A percentile compares a stretch with the other conserved stretches of the same genome.
These are phyloP conservation scores for Amoebophrya sp. DNA, from an alignment of 169 alveolate species.

Conservation along the genomic window DNA sequence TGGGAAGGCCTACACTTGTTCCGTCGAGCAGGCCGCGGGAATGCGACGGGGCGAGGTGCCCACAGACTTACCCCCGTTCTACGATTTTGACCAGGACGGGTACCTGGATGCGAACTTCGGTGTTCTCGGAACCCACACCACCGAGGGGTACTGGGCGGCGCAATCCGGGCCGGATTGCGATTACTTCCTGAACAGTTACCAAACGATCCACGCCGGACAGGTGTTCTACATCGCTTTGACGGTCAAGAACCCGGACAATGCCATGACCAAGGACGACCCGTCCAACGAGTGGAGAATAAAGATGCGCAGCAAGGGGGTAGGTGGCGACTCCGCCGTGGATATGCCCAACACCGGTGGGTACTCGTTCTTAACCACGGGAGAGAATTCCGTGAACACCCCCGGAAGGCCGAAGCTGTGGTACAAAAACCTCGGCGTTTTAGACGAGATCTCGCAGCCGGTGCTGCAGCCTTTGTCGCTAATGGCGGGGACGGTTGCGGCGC, in stretches of 20 bases:
- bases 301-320: neutral
- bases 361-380: neutral
- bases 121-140: neutral
- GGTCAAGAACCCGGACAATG: slow-evolving; percentile 21
- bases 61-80: neutral
- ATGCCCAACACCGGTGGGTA: slow-evolving; percentile 9
- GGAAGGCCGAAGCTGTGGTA: neutral
- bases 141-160: slow-evolving; percentile 25
- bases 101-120: slow-evolving; percentile 20
- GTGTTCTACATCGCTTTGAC: slow-evolving; percentile 11
- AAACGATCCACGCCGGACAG: neutral
- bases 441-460: slow-evolving; percentile 4
- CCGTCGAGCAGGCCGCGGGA: neutral
- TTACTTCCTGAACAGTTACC: neutral
- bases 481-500: neutral
- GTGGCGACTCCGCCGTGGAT: neutral
- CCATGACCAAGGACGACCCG: slow-evolving; percentile 15
- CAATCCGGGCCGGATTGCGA: slow-evolving; percentile 5
- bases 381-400: neutral
- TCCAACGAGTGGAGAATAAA: neutral
- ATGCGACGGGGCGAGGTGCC: neutral
- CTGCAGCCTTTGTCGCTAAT: neutral
- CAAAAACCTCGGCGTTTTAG: neutral
- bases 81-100: slow-evolving; percentile 18
- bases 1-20: neutral